Evolutionary conservation across 169 alveolate genomes (phyloP).

Genomic region (Cryptosporidium xiaoi): DNA sequence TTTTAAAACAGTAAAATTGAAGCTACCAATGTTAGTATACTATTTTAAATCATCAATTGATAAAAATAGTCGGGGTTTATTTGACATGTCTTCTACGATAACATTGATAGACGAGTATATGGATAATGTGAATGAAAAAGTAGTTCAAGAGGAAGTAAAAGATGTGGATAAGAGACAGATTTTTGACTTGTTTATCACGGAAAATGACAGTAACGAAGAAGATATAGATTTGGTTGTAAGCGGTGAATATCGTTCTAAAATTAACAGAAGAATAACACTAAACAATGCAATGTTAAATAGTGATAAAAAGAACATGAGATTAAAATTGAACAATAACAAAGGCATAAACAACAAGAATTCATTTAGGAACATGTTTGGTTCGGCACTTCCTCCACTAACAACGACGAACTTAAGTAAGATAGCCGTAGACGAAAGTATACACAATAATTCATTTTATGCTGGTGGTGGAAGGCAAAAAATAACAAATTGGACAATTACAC

Average conservation of each 20-base stretch:
- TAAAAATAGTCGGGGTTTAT: not conserved
- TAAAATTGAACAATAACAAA: not conserved
- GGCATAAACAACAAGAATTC: not conserved
- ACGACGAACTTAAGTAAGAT: conserved; percentile 36
- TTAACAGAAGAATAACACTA: not conserved
- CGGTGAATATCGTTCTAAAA: too few species aligned
- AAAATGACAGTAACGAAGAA: not conserved
- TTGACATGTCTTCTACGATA: conserved; percentile 50
- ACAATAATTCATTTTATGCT: not conserved
- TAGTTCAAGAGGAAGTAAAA: too few species aligned
- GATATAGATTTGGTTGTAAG: conserved; percentile 27
- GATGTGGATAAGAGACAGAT: not conserved
- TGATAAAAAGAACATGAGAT: too few species aligned
- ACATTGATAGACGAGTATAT: conserved; percentile 54
- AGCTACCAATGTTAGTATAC: conserved; percentile 10
- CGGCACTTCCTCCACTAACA: conserved; percentile 33
- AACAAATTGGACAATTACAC: conserved; percentile 67
- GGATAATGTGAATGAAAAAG: not conserved
- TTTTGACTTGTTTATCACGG: not conserved
- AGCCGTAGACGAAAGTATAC: not conserved
- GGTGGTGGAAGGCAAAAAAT: conserved; percentile 14
- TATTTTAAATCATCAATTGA: not conserved
- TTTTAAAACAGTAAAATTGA: conserved; percentile 6
- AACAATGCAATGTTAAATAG: not conserved
- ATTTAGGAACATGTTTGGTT: not conserved